Conservation (phyloP, 768 basidiomycete species). For the Daedalea quercina region DNA sequence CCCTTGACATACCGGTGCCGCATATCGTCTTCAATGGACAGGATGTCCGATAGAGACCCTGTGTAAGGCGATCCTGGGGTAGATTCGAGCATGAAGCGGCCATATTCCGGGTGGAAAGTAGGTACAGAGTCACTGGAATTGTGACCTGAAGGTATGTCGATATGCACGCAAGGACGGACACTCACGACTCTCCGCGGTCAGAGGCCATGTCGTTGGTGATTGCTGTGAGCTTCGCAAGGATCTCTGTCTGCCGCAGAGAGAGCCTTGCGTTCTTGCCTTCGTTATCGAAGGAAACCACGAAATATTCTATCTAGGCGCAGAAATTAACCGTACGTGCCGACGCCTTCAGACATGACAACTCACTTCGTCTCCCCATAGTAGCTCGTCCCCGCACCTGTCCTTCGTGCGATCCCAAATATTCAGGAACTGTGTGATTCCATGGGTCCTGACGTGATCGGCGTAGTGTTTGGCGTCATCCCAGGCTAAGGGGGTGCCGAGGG, state of each 20-base stretch:
- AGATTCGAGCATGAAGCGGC: conserved; percentile 97
- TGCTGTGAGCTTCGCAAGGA: conserved; percentile 68
- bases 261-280: conserved; percentile 74
- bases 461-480: conserved; percentile 89
- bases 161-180: conserved; percentile 8
- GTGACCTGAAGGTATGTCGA: not conserved
- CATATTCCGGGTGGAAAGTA: conserved; percentile 96
- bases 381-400: conserved; percentile 82
- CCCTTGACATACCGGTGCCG: conserved; percentile 61
- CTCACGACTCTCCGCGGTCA: conserved; percentile 56
- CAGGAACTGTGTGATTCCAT: conserved; percentile 94
- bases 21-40: conserved; percentile 94
- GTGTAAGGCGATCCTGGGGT: conserved; percentile 96
- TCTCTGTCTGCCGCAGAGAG: conserved; percentile 93
- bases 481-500: conserved; percentile 84
- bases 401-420: conserved; percentile 91
- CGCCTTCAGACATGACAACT: conserved; percentile 1
- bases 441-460: conserved; percentile 83
- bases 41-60: conserved; percentile 76
- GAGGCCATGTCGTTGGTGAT: conserved; percentile 62
- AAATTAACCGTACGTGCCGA: conserved; percentile 1
- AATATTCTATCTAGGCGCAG: conserved; percentile 78
- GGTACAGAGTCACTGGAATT: conserved; percentile 61
- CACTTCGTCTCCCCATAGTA: conserved; percentile 99
- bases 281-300: conserved; percentile 85